Evolutionary conservation across 495 filamentous ascomycete species (phyloP), one percentile per base, ranked within the genome.

Genomic region (Alectoria sarmentosa): DNA sequence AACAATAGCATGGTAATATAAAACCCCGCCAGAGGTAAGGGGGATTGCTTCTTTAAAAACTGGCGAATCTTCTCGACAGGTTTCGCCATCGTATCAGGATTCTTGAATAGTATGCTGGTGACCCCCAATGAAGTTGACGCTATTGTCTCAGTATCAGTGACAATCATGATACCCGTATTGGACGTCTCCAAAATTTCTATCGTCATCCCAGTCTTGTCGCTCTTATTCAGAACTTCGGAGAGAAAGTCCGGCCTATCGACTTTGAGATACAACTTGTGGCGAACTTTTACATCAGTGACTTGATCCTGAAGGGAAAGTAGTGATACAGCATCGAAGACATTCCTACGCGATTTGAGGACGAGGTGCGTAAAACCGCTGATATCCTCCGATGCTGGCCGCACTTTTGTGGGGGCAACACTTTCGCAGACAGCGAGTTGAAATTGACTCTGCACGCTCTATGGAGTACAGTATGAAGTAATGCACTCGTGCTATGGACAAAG

Each of bases 111-210:
- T 7, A 4, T 23, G 34, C 34, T 21, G 34, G 56, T 58, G 10
- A 58, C 21, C 13, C 56, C 56, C 28, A 15, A 58, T 14, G 39
- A 34, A 23, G 56, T 32, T 0, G 19, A 58, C 49, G 62, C 28
- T 7, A 79, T 80, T 0, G 84, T 86, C 67, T 86, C 84, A 67
- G 78, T 83, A 7, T 83, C 83, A 54, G 65, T 42, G 21, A 66
- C 28, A 61, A 65, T 21, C 38, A 61, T 17, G 10, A 48, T n/a
- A n/a, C n/a, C n/a, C n/a, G n/a, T 30, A 21, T 56, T 48, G 21
- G 46, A 56, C 17, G 26, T 44, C 26, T 32, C 36, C 5, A 28
- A 48, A 42, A 66, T 62, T 36, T 66, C 48, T 37, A 34, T 34
- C 14, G 9, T 62, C 17, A 54, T 30, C 8, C 58, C 41, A 23